A percentile compares a stretch with the other conserved stretches of the same genome.
These are phyloP conservation scores for Aspergillus wentii DNA, from an alignment of 495 filamentous ascomycete species.

Conservation along the genomic window DNA sequence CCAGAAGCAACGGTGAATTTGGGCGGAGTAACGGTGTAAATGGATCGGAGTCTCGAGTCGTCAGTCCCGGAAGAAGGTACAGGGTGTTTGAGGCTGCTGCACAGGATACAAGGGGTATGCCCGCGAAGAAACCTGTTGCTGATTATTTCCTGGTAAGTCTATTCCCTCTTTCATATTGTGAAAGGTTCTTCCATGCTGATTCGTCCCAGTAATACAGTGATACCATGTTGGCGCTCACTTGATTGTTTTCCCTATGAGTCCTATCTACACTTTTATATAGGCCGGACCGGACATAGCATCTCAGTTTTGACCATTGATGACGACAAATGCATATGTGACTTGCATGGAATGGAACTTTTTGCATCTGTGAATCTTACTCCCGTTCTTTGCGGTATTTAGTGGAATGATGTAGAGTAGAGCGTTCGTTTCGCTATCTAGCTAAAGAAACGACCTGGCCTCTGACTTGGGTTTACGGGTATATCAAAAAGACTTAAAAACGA, in stretches of 20 bases:
- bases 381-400: no score
- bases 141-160: conserved; percentile 82
- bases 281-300: conserved; percentile 1
- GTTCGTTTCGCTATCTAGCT: no score
- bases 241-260: background rate
- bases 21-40: conserved; percentile 51
- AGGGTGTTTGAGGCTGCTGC: conserved; percentile 95
- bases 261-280: conserved; percentile 11
- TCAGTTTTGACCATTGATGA: background rate
- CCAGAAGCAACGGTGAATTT: conserved; percentile 76
- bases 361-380: no score
- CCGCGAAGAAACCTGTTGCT: conserved; percentile 95
- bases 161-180: background rate
- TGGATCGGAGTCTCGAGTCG: conserved; percentile 31
- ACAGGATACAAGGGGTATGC: conserved; percentile 96
- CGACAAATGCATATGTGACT: no score
- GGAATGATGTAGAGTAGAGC: no score
- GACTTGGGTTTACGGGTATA: no score
- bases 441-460: no score
- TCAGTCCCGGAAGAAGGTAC: conserved; percentile 85
- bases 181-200: conserved; percentile 9
- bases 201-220: conserved; percentile 14
- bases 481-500: no score
- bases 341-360: no score
- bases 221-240: no score